Evolutionary conservation across 768 basidiomycete genomes (phyloP), one percentile per base, ranked within the genome.

Genomic region (Saitozyma sp.): DNA sequence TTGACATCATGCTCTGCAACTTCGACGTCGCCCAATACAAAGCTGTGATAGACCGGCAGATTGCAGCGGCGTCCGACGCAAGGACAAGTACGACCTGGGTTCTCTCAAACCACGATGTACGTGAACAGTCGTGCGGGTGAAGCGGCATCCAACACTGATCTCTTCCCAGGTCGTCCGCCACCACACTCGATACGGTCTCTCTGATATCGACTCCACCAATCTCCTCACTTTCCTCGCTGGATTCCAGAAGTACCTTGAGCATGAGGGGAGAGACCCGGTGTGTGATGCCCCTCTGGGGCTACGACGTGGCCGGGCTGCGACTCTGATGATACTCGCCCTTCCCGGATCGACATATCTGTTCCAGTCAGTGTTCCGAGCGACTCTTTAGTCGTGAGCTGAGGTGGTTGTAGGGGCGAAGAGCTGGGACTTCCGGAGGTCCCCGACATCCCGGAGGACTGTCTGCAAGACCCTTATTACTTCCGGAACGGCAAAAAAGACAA

Each of bases 391-490:
- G 50, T 17, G 8, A n/a, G 14, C 56, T 52, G 20, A 41, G 10
- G 20, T n/a, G n/a, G n/a, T n/a, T 14, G n/a, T 37, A 68, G 67
- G 51, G 71, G 71, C 9, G 71, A 73, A 56, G 71, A 73, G 50
- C 60, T 73, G 37, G 71, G 71, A 41, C 43, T 73, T 14, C 63
- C 52, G 11, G 71, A 73, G 55, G 68, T 73, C 11, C 51, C 56
- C 9, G 64, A 70, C 16, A 9, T 45, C 16, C 45, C 56, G 16
- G 56, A 56, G 38, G 42, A 52, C 9, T 48, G 66, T 14, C 43
- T 63, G 50, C 71, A 73, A 66, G 71, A 73, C 54, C 71, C 71
- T 20, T 58, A 50, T 8, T 73, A 70, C 58, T 62, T 52, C 20
- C 57, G 66, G 17, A 68, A 64, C 20, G 39, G n/a, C 57, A 64